Base-by-base conservation (phyloP, 2,329 filamentous ascomycete genomes). In the Xylariaceae sp. region DNA sequence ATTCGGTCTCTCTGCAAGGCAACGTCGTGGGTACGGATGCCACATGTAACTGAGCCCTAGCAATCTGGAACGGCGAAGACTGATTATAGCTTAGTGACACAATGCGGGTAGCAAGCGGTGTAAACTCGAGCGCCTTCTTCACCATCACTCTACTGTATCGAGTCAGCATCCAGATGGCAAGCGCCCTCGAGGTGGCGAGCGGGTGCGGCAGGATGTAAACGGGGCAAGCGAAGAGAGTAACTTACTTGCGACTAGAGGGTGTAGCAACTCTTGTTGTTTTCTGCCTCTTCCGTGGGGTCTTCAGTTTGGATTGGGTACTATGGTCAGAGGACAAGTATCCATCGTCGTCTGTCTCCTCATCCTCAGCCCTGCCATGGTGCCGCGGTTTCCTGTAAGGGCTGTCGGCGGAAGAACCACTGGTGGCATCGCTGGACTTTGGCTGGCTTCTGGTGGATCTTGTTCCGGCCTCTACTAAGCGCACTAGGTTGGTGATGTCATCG, bases 101-200 rank as follows among this genome's bases (percentile, higher is more conserved):
- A 16, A 89, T 81, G 32, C 94, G 87, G 11, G 91, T 97, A 6
- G 91, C 92, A n/a, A 99, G 77, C 0, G 94, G 94, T 0, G 94
- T 99, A 66, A 97, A 97, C 67, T 97, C 92, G 29, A 99, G 82
- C 4, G 91, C 88, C 66, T 92, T 96, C 70, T 95, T 96, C 35
- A 93, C 76, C 32, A 89, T 74, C 32, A 91, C 85, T 57, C 80
- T 78, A 36, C 36, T 58, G 21, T 30, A 13, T 9, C 5, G 30
- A 29, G 45, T 58, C 15, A 57, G 47, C 11, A 45, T 7, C 46
- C 29, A n/a, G 16, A 18, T 50, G 47, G 26, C 55, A 20, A 21
- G 24, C 3, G n/a, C n/a, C n/a, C n/a, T n/a, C n/a, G 5, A 29
- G 33, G 13, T 13, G n/a, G 40, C 23, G n/a, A 37, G 7, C 47